Evolutionary conservation across 306 rosid genomes (phyloP), one percentile per base, ranked within the genome.

Genomic region (Quercus glauca): DNA sequence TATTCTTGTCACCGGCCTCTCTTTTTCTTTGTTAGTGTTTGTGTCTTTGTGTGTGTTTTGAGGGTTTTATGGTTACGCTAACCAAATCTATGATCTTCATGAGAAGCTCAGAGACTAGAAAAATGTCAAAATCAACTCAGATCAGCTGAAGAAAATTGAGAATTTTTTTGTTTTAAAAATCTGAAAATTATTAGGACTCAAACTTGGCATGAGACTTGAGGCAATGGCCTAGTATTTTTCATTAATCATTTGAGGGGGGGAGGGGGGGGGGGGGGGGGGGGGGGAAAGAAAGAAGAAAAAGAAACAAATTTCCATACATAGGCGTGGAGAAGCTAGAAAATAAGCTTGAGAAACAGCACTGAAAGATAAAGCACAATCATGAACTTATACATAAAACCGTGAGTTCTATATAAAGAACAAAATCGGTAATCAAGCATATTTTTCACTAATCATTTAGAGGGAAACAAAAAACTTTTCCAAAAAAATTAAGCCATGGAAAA

Each of bases 331-430:
- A 19, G 15, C 14, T 67, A 35, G 55, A 58, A 81, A 71, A 52
- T 29, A 64, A 78, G 73, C 70, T 43, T 43, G 18, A 58, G 61
- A 71, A 71, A 49, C 45, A 37, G 45, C 53, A 52, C 69, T 55
- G 81, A 76, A 56, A 75, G 67, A 43, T 71, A 52, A 72, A 75
- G 81, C 14, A 63, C 11, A 28, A 73, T 73, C 51, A 10, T 49
- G 73, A 19, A 55, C 51, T 55, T 37, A 37, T 29, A 55, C 69
- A 49, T 25, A 28, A 26, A 63, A 29, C 23, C 53, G 29, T 31
- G 33, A 74, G 17, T 29, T 5, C 3, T 15, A 67, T 37, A 18
- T 15, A 31, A 15, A 29, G 3, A 65, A 65, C 33, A 33, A 31
- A 18, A 18, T 49, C 21, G 1, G 19, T 60, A 25, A 23, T 60